These are phyloP conservation scores for Eucalyptus marginata DNA, from an alignment of 345 rosid genomes.

Conservation along the genomic window DNA sequence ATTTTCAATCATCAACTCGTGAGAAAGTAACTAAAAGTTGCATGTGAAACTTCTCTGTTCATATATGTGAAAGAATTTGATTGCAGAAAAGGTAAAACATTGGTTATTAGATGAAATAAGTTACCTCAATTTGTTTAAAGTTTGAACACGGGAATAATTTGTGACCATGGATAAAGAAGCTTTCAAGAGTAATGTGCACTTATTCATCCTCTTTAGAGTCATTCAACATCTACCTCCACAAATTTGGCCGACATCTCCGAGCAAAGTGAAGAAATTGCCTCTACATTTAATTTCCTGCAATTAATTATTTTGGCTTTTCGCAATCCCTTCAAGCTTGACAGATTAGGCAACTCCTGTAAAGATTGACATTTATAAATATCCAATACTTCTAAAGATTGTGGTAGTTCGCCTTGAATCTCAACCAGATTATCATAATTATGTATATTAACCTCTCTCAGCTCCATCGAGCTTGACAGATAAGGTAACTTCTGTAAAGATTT, in stretches of 20 bases:
- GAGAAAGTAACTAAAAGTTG: background rate
- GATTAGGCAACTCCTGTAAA: background rate
- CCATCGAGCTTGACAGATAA: no score
- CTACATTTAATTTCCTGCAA: background rate
- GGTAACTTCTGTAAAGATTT: no score
- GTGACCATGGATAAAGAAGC: background rate
- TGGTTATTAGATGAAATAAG: background rate
- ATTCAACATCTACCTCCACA: background rate
- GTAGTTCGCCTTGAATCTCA: no score
- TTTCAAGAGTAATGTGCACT: background rate
- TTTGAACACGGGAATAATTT: background rate
- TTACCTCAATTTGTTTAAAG: background rate
- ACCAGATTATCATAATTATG: no score
- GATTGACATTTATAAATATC: background rate
- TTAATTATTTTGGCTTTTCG: fast-evolving
- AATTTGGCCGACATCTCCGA: fast-evolving
- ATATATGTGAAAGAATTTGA: background rate
- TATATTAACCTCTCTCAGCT: no score
- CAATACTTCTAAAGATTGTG: no score
- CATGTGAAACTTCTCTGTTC: background rate
- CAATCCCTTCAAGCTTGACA: no score
- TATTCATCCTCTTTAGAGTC: no score
- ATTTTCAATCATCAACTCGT: background rate
- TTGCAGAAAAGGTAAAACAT: background rate
- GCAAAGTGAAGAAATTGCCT: background rate